A percentile compares a stretch with the other conserved stretches of the same genome.
phyloP scores from a whole-genome alignment of 192 early-diverging fungal species.

The Coemansia sp. region DNA sequence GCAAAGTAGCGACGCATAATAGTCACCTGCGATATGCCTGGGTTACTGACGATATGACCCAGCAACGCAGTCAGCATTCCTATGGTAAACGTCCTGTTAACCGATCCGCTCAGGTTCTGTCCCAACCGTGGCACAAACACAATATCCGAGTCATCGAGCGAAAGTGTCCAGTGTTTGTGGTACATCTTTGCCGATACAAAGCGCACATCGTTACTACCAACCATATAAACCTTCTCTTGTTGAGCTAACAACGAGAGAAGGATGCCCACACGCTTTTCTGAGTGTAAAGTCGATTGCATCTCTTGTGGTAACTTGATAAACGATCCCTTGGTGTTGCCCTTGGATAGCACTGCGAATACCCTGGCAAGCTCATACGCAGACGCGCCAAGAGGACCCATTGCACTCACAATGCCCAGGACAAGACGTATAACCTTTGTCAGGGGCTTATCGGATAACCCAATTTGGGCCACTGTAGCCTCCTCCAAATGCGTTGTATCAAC shows the following conservation, averaged over 20 bases:
- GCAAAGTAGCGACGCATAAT: constrained; percentile 41
- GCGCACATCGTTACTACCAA: constrained; percentile 37
- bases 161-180: constrained; percentile 21
- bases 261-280: constrained; percentile 1
- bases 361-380: constrained; percentile 22
- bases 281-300: neutral
- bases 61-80: constrained; percentile 26
- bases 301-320: neutral
- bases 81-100: constrained; percentile 15
- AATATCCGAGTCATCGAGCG: neutral
- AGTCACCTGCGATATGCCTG: constrained; percentile 31
- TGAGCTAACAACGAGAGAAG: constrained; percentile 12
- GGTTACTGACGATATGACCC: constrained; percentile 29
- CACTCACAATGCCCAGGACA: constrained; percentile 8
- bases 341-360: constrained; percentile 9
- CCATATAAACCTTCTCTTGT: constrained; percentile 9
- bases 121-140: constrained; percentile 31
- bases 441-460: constrained; percentile 2
- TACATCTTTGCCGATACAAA: constrained; percentile 31
- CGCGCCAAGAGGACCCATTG: constrained; percentile 31
- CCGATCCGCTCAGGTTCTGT: constrained; percentile 29
- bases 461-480: neutral
- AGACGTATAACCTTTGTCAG: constrained; percentile 14
- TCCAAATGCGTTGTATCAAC: neutral
- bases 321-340: neutral